These are phyloP conservation scores for Hepatocystis sp. DNA, from an alignment of 169 alveolate genomes.

Conservation along the genomic window DNA sequence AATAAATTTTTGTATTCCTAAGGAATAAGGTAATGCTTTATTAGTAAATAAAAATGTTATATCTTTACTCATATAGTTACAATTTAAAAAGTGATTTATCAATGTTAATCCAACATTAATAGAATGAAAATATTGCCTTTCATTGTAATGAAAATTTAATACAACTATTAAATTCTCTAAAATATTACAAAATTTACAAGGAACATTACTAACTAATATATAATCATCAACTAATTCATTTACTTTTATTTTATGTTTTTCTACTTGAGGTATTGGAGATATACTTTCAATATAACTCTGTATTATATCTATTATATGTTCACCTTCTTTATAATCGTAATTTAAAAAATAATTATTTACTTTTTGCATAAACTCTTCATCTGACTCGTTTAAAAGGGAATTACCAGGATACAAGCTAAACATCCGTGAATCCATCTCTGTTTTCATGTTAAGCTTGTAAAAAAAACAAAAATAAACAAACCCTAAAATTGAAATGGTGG, in stretches of 20 bases:
- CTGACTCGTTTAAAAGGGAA: conserved; percentile 16
- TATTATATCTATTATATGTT: conserved; percentile 34
- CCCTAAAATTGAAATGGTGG: conserved; percentile 25
- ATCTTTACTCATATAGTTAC: conserved; percentile 75
- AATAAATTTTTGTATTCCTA: conserved; percentile 52
- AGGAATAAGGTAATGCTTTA: conserved; percentile 59
- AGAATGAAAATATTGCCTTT: conserved; percentile 66
- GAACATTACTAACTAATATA: conserved; percentile 34
- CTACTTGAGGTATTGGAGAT: conserved; percentile 12
- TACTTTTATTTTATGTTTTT: conserved; percentile 10
- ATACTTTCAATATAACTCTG: conserved; percentile 15
- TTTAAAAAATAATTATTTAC: conserved; percentile 22
- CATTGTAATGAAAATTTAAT: conserved; percentile 68
- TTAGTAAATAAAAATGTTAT: conserved; percentile 62
- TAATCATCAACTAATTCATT: conserved; percentile 5
- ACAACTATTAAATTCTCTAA: conserved; percentile 64
- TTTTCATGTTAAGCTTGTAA: conserved; percentile 36
- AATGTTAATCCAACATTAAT: conserved; percentile 58
- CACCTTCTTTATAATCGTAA: conserved; percentile 17
- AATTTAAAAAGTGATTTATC: conserved; percentile 32
- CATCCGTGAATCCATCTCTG: conserved; percentile 41
- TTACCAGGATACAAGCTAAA: conserved; percentile 66
- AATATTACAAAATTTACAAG: conserved; percentile 63
- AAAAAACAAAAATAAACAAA: conserved; percentile 33
- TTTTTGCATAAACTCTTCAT: conserved; percentile 38